These are phyloP conservation scores for Skeletonema tropicum DNA, from an alignment of 108 stramenopile genomes.

Conservation along the genomic window DNA sequence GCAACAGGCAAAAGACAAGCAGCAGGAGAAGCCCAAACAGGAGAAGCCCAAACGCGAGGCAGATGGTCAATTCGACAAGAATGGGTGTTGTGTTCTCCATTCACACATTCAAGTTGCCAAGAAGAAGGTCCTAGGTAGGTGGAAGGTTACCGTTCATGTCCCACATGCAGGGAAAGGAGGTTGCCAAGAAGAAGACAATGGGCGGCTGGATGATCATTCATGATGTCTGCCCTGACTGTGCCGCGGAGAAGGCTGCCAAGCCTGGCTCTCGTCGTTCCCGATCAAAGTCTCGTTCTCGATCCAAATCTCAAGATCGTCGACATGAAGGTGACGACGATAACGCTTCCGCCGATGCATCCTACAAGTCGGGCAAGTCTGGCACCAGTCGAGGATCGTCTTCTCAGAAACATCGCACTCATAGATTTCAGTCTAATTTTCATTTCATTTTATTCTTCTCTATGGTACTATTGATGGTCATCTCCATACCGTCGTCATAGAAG, in stretches of 20 bases:
- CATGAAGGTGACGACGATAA: background rate
- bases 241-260: slow-evolving; percentile 13
- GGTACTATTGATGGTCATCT: background rate
- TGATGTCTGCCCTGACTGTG: slow-evolving; percentile 42
- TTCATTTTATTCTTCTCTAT: background rate
- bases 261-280: background rate
- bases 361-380: slow-evolving; percentile 8
- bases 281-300: slow-evolving; percentile 2
- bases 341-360: background rate
- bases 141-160: slow-evolving; percentile 42
- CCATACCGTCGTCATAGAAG: background rate
- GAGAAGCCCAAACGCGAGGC: too few species aligned
- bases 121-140: slow-evolving; percentile 42
- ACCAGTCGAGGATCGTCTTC: slow-evolving; percentile 14
- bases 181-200: slow-evolving; percentile 42
- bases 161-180: slow-evolving; percentile 25
- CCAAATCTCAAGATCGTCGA: background rate
- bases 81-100: slow-evolving; percentile 46
- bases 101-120: slow-evolving; percentile 50
- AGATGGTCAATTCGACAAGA: slow-evolving; percentile 33
- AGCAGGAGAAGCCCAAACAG: too few species aligned
- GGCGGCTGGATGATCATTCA: slow-evolving; percentile 46
- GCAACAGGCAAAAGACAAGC: slow-evolving; percentile 5
- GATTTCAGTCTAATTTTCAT: too few species aligned
- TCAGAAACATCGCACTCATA: slow-evolving; percentile 22